These are phyloP conservation scores for Agaricales sp. DNA, from an alignment of 1,284 basidiomycete genomes.

Conservation along the genomic window DNA sequence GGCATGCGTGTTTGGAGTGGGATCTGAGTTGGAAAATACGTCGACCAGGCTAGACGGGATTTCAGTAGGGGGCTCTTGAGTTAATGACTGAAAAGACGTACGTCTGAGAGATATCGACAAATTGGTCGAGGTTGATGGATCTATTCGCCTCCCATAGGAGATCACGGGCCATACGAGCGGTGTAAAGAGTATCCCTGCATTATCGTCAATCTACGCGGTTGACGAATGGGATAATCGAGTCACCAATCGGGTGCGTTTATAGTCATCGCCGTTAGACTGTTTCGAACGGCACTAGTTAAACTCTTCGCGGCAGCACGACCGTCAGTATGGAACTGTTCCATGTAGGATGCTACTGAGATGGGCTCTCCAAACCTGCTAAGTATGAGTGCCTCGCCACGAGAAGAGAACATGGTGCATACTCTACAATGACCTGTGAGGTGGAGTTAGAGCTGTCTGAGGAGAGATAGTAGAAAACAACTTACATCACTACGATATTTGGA, in stretches of 20 bases:
- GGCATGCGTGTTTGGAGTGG: constrained; percentile 46
- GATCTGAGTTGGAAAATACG: constrained; percentile 63
- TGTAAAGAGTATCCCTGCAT: constrained; percentile 74
- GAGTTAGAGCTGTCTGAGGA: constrained; percentile 8
- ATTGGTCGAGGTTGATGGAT: constrained; percentile 69
- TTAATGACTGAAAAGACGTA: constrained; percentile 27
- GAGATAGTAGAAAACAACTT: constrained; percentile 18
- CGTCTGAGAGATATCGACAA: constrained; percentile 83
- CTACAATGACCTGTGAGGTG: constrained; percentile 49
- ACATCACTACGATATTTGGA: constrained; percentile 83
- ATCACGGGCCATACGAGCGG: constrained; percentile 83
- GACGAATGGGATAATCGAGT: no score
- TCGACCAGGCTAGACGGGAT: constrained; percentile 58
- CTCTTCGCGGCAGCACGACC: constrained; percentile 76
- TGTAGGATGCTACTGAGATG: constrained; percentile 67
- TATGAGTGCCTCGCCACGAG: constrained; percentile 5
- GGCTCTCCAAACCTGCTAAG: constrained; percentile 74
- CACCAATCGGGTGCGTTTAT: constrained; percentile 93
- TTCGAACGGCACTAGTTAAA: constrained; percentile 68
- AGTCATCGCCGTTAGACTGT: constrained; percentile 63
- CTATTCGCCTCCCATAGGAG: constrained; percentile 78
- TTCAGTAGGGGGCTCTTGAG: constrained; percentile 11
- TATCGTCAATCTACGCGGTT: constrained; percentile 10
- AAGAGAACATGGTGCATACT: constrained; percentile 34
- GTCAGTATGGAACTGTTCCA: constrained; percentile 71